Base-by-base conservation (phyloP, 768 basidiomycete species). In the Serendipita sp. region DNA sequence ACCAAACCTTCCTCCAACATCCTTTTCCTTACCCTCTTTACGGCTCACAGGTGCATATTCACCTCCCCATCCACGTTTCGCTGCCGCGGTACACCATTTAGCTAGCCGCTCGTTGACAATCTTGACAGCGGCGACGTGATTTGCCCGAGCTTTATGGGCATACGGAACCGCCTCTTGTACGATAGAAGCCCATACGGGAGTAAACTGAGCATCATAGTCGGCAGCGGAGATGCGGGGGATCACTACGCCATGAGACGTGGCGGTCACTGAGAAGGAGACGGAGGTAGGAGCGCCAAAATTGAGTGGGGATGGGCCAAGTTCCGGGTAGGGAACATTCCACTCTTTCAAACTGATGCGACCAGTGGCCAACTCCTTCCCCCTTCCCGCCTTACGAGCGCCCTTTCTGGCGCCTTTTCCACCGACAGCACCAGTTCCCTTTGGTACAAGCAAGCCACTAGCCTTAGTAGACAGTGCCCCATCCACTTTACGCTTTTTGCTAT, bases 381-480 rank as follows among this genome's bases (percentile, higher is more conserved):
- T 53, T 15, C 62, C 64, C 27, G 46, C 36, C 29, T 43, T 55
- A 18, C 52, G 34, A 62, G 62, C 46, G 31, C 46, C 62, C 45
- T 63, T 65, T 13, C 62, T 60, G 31, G 66, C 50, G 58, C 66
- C 55, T 23, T 65, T 63, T 31, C 46, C 43, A 55, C 66, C 43
- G 23, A 23, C 23, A 58, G 44, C 16, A 11, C 36, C 29, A 11
- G 64, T 23, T n/a, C 29, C 62, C 18, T 63, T 52, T 15, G 16
- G 6, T 36, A 55, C 63, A 2, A 37, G 50, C 46, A 43, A 34
- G 34, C 50, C 48, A 31, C 50, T 81, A 75, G 46, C 78, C 75
- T n/a, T 73, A 67, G 40, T 80, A 77, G 73, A 86, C 87, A 60
- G 80, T 76, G 68, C 81, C 73, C 65, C 77, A 77, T 0, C 52